phyloP scores from a whole-genome alignment of 805 yeast genomes.

The Yarrowia bubula region DNA sequence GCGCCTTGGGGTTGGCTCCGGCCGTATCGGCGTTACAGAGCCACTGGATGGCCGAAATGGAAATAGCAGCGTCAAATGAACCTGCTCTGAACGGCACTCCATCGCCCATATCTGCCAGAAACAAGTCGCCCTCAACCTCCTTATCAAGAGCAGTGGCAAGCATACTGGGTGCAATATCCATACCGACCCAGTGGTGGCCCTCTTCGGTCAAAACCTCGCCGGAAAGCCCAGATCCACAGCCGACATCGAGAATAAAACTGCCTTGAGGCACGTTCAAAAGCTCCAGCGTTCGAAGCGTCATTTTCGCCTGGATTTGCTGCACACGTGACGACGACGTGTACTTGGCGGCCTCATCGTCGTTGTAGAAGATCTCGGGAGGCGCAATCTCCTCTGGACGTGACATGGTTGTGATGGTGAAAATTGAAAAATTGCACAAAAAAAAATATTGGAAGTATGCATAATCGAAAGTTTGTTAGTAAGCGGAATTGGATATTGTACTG shows the following conservation, averaged over 20 bases:
- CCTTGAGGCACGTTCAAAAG: conserved; percentile 68
- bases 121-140: conserved; percentile 89
- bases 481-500: too few relatives aligned
- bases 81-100: conserved; percentile 97
- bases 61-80: conserved; percentile 92
- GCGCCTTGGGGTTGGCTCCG: conserved; percentile 74
- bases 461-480: conserved; percentile 6
- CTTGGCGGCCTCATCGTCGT: conserved; percentile 83
- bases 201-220: conserved; percentile 94
- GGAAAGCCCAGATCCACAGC: conserved; percentile 95
- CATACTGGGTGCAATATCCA: conserved; percentile 97
- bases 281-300: conserved; percentile 93
- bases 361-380: conserved; percentile 93
- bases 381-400: conserved; percentile 96
- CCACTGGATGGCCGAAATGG: conserved; percentile 97
- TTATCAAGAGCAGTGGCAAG: conserved; percentile 89
- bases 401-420: conserved; percentile 46
- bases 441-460: neutral
- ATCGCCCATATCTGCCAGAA: conserved; percentile 86
- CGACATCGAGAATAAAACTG: conserved; percentile 79
- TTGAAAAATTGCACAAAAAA: too few relatives aligned
- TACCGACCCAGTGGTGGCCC: conserved; percentile 91
- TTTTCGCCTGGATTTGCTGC: conserved; percentile 96
- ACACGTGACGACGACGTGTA: conserved; percentile 94
- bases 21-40: conserved; percentile 91